Base-by-base conservation (phyloP, 169 alveolate genomes). In the Cryptosporidium sp. region DNA sequence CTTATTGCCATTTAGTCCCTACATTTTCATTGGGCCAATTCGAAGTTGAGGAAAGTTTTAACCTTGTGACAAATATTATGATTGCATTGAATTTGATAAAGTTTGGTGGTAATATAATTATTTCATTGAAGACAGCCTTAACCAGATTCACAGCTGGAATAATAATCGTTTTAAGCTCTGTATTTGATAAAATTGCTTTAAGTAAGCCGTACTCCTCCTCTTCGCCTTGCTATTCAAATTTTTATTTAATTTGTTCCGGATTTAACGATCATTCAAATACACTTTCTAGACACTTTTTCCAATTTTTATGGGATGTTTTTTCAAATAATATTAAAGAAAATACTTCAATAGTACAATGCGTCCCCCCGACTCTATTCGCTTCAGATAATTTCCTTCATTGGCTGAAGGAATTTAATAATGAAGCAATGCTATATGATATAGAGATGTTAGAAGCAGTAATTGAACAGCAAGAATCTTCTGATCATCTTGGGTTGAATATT, bases 231-330 rank as follows among this genome's bases (percentile, higher is more conserved):
- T 92, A 91, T 93, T 75, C 95, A 26, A 89, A 85, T 45, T 14
- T 44, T 51, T 87, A 91, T 85, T 67, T 93, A 18, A 67, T 93
- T 35, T 92, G 95, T 69, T 60, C 89, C 3, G 84, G 92, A 29
- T 93, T 86, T 85, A 93, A 91, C 53, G 95, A 92, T 23, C 23
- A 68, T 69, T 86, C 87, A 21, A 91, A 93, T 80, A 70, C 92
- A 39, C 58, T 91, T 42, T 91, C 93, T 26, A 69, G 95, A 5
- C 95, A 93, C 70, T 93, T 85, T 69, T 58, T 92, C 51, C 95
- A 93, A 62, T 93, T 91, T 72, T 85, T 93, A 21, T 93, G 95
- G 95, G 95, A 93, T 71, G 93, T 94, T 45, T 71, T 80, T 7
- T 92, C 91, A 31, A 91, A 91, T 9, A 92, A 92, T 71, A 80